Evolutionary conservation across 495 filamentous ascomycete genomes (phyloP).

Genomic region (Extremus antarcticus): DNA sequence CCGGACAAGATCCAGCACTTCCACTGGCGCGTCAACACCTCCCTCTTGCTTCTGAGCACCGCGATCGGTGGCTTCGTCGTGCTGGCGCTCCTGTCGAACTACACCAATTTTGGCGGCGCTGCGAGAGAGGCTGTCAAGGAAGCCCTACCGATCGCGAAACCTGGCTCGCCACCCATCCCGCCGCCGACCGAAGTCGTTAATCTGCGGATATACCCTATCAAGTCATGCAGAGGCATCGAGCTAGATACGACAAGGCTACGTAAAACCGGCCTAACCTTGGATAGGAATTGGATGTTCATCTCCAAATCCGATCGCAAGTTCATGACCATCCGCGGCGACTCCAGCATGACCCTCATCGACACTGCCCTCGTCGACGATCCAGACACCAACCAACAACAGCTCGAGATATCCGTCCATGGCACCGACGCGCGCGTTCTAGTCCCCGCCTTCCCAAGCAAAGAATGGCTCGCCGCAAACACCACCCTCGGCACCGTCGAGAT

Average conservation of each 20-base stretch:
- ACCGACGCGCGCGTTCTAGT: slow-evolving; percentile 20
- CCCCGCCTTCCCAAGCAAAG: slow-evolving; percentile 27
- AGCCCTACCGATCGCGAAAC: not conserved
- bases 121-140: not conserved
- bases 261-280: slow-evolving; percentile 30
- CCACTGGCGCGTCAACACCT: not conserved
- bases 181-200: slow-evolving; percentile 26
- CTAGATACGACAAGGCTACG: slow-evolving; percentile 21
- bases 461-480: slow-evolving; percentile 29
- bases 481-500: slow-evolving; percentile 23
- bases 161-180: slow-evolving; percentile 15
- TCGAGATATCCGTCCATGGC: slow-evolving; percentile 20
- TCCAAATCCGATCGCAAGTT: slow-evolving; percentile 27
- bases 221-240: slow-evolving; percentile 33
- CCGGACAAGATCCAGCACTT: not conserved
- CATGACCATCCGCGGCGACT: slow-evolving; percentile 30
- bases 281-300: slow-evolving; percentile 36
- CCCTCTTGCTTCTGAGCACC: slow-evolving; percentile 5
- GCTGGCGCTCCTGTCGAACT: slow-evolving; percentile 4
- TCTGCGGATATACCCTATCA: slow-evolving; percentile 33
- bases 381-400: slow-evolving; percentile 15
- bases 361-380: slow-evolving; percentile 24
- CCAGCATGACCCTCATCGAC: slow-evolving; percentile 33
- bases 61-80: slow-evolving; percentile 2
- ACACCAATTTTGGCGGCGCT: not conserved